Evolutionary conservation across 2,329 filamentous ascomycete genomes (phyloP).

Genomic region (Gremmenia infestans): DNA sequence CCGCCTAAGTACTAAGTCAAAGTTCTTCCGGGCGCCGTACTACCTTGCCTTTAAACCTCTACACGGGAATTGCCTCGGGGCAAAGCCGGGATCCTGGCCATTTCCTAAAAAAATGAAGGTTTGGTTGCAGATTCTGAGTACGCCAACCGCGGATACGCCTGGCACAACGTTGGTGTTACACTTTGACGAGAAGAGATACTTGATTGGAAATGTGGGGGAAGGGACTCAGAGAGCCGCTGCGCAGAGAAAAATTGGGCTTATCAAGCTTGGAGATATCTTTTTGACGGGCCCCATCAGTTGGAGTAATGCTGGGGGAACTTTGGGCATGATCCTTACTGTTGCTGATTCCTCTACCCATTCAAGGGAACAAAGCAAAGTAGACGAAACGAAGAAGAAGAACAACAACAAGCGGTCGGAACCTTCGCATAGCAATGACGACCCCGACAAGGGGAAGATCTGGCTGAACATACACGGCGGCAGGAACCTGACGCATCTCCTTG

Average conservation of each 20-base stretch:
- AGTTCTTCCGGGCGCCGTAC: background rate
- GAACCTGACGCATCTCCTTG: conserved; percentile 75
- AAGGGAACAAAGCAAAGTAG: conserved; percentile 40
- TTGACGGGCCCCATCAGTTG: conserved; percentile 74
- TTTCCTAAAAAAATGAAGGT: conserved; percentile 57
- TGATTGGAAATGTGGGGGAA: conserved; percentile 79
- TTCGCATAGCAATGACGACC: conserved; percentile 16
- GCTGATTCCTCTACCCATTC: conserved; percentile 58
- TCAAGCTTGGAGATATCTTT: conserved; percentile 72
- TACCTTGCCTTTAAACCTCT: background rate
- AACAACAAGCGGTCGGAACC: conserved; percentile 4
- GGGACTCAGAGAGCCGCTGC: conserved; percentile 73
- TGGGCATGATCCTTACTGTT: conserved; percentile 80
- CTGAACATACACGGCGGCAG: conserved; percentile 72
- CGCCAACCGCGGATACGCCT: conserved; percentile 82
- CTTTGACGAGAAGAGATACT: conserved; percentile 75
- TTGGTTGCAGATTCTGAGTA: conserved; percentile 69
- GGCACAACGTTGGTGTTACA: conserved; percentile 74
- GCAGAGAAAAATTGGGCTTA: conserved; percentile 55
- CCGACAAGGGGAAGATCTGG: conserved; percentile 30
- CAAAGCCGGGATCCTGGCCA: background rate
- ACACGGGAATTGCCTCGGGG: background rate
- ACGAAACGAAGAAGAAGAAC: conserved; percentile 33
- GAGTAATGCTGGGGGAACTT: conserved; percentile 71
- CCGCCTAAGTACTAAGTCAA: background rate